A percentile compares a stretch with the other conserved stretches of the same genome.
phyloP scores from a whole-genome alignment of 805 yeast genomes.

The Sugiyamaella smithiae region DNA sequence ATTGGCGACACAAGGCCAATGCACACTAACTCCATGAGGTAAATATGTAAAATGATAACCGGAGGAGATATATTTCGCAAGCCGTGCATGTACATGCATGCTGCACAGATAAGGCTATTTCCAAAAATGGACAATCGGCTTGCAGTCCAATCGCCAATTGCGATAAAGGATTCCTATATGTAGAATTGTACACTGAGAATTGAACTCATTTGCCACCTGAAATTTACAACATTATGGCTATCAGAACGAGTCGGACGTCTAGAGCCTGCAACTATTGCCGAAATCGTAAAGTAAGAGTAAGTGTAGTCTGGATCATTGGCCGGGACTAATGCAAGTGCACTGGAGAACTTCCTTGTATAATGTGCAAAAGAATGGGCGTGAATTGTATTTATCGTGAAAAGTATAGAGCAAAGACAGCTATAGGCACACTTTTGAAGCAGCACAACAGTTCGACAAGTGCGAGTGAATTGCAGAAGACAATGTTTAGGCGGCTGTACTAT shows the following conservation, averaged over 20 bases:
- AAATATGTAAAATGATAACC: too few species aligned
- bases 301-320: constrained; percentile 4
- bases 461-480: not conserved
- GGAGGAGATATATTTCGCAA: too few species aligned
- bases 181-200: too few species aligned
- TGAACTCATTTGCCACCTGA: too few species aligned
- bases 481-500: constrained; percentile 6
- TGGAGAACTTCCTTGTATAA: constrained; percentile 6
- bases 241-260: not conserved
- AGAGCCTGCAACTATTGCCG: constrained; percentile 1
- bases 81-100: not conserved
- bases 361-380: constrained; percentile 2
- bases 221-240: too few species aligned
- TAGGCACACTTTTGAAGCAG: not conserved
- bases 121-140: not conserved
- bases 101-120: not conserved
- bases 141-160: too few species aligned
- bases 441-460: not conserved
- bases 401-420: not conserved
- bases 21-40: too few species aligned
- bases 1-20: too few species aligned
- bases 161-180: too few species aligned
- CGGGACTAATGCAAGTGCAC: constrained; percentile 7
- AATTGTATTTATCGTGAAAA: constrained; percentile 3
- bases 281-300: constrained; percentile 1